Percentiles rank a stretch among this genome's conserved stretches.
phyloP scores from a whole-genome alignment of 2,329 filamentous ascomycete genomes.

The Alternaria conjuncta region DNA sequence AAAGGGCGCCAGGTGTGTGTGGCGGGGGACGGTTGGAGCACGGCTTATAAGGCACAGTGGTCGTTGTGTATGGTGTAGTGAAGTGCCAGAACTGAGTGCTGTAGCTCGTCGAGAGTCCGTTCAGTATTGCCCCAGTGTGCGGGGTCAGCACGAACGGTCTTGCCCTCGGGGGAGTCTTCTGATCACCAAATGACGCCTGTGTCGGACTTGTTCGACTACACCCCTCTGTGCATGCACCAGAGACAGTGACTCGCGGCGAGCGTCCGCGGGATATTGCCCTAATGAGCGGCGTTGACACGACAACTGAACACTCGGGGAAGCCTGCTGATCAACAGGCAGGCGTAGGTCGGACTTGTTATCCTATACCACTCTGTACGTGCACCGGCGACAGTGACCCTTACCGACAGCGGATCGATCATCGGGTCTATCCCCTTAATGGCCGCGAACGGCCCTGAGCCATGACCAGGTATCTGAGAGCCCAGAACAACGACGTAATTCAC shows the following conservation, averaged over 20 bases:
- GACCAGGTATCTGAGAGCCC: not conserved
- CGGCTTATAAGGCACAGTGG: not conserved
- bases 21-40: not conserved
- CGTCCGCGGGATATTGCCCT: not conserved
- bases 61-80: not conserved
- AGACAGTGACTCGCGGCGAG: not conserved
- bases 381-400: not conserved
- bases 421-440: not conserved
- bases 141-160: not conserved
- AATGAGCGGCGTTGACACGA: not conserved
- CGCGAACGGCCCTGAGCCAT: not conserved
- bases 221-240: not conserved
- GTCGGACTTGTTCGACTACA: not conserved
- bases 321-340: not conserved
- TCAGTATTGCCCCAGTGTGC: not conserved
- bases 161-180: not conserved
- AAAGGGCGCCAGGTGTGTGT: not conserved
- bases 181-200: not conserved
- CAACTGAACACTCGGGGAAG: not conserved
- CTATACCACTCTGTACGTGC: not conserved
- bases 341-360: not conserved
- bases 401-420: not conserved
- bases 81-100: not conserved
- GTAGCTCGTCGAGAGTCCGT: not conserved
- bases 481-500: not conserved